Evolutionary conservation across 2,329 filamentous ascomycete genomes (phyloP).

Genomic region (Colletotrichum sojae): DNA sequence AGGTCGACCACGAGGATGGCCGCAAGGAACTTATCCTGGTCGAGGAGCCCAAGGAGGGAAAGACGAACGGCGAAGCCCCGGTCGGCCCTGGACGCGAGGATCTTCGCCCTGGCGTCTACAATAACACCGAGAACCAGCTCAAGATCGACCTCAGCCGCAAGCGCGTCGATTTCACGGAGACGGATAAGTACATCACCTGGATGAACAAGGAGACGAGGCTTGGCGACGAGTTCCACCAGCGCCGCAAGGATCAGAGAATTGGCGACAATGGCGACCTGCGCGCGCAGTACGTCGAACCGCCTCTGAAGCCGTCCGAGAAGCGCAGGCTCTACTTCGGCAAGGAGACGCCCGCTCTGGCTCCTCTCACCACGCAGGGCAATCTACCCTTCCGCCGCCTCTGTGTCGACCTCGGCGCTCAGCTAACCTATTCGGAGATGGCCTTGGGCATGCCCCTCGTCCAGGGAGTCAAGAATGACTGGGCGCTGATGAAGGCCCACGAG

Average conservation of each 20-base stretch:
- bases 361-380: constrained; percentile 96
- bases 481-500: constrained; percentile 91
- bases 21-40: constrained; percentile 84
- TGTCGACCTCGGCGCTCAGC: constrained; percentile 87
- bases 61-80: constrained; percentile 53
- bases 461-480: constrained; percentile 93
- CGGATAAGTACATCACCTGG: constrained; percentile 85
- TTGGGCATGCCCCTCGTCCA: constrained; percentile 91
- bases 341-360: constrained; percentile 94
- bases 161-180: constrained; percentile 77
- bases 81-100: constrained; percentile 60
- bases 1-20: constrained; percentile 83
- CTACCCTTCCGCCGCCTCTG: constrained; percentile 94
- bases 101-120: constrained; percentile 77
- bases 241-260: constrained; percentile 56
- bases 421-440: constrained; percentile 99
- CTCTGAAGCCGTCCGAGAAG: constrained; percentile 93
- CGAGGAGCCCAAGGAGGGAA: constrained; percentile 53
- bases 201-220: constrained; percentile 73
- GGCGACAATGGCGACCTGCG: constrained; percentile 76
- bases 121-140: constrained; percentile 76
- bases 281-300: constrained; percentile 87
- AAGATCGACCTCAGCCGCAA: constrained; percentile 84
- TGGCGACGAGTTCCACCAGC: constrained; percentile 57
- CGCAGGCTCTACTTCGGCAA: constrained; percentile 92